Percentiles rank a stretch among this genome's conserved stretches.
These are phyloP conservation scores for Tagetes erecta DNA, from an alignment of 129 eudicot genomes.

Conservation along the genomic window DNA sequence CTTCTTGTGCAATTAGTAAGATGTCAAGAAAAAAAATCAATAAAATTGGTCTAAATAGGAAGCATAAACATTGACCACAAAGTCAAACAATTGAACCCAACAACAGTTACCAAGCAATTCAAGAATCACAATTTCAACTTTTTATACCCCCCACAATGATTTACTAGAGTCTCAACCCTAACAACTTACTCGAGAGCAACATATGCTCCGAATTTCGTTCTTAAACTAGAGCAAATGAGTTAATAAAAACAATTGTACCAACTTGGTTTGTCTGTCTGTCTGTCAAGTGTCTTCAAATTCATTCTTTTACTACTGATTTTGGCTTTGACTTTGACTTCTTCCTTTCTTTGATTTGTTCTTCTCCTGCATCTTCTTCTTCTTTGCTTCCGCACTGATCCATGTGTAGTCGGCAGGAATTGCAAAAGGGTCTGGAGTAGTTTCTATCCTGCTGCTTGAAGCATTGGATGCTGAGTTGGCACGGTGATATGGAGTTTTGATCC, in stretches of 20 bases:
- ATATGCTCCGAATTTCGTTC: constrained; percentile 39
- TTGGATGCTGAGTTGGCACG: constrained; percentile 54
- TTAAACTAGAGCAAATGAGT: constrained; percentile 43
- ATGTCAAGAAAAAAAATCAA: not conserved
- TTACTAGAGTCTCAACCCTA: constrained; percentile 43
- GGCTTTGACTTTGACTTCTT: constrained; percentile 48
- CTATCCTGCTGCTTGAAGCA: constrained; percentile 59
- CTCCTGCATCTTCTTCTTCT: constrained; percentile 93
- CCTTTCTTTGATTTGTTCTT: constrained; percentile 76
- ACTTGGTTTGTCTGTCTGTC: constrained; percentile 31
- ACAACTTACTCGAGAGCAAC: constrained; percentile 27
- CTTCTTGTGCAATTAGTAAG: constrained; percentile 8
- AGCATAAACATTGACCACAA: constrained; percentile 42
- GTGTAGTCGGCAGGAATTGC: constrained; percentile 77
- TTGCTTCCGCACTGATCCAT: constrained; percentile 87
- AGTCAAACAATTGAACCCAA: constrained; percentile 45
- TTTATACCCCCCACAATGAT: constrained; percentile 83
- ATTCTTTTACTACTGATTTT: constrained; percentile 32
- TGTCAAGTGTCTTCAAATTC: constrained; percentile 22
- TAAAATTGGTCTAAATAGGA: constrained; percentile 17
- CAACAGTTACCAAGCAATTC: constrained; percentile 36
- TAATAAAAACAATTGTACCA: constrained; percentile 33
- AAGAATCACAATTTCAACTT: constrained; percentile 46
- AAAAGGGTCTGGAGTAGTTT: constrained; percentile 71
- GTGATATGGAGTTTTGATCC: constrained; percentile 86